phyloP scores from a whole-genome alignment of 2,329 filamentous ascomycete species.

The Chaetothyriales sp. region DNA sequence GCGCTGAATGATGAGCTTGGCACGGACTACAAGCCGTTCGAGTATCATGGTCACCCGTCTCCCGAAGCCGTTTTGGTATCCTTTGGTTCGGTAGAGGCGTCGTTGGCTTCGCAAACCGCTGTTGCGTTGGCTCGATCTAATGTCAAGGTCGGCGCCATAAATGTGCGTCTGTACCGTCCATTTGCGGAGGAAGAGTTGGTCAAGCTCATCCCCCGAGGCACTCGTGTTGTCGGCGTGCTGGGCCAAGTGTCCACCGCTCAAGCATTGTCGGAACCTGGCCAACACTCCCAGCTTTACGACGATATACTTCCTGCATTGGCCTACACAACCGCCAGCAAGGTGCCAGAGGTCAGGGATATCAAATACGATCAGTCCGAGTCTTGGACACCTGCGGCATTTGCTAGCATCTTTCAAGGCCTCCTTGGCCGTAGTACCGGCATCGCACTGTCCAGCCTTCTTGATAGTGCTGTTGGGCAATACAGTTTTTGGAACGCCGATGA shows the following conservation, averaged over 20 bases:
- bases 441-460: slow-evolving; percentile 31
- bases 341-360: slow-evolving; percentile 58
- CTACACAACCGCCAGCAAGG: slow-evolving; percentile 52
- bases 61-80: slow-evolving; percentile 76
- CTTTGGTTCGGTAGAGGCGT: slow-evolving; percentile 83
- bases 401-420: slow-evolving; percentile 32
- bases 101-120: slow-evolving; percentile 69
- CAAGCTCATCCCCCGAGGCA: slow-evolving; percentile 58
- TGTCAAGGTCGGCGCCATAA: slow-evolving; percentile 70
- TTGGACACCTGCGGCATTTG: slow-evolving; percentile 40
- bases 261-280: slow-evolving; percentile 56
- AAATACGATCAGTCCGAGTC: slow-evolving; percentile 69
- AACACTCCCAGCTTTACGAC: slow-evolving; percentile 77
- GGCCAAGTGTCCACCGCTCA: slow-evolving; percentile 69
- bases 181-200: slow-evolving; percentile 93
- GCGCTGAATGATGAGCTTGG: slow-evolving; percentile 82
- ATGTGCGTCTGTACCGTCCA: slow-evolving; percentile 83
- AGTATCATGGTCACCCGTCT: slow-evolving; percentile 73
- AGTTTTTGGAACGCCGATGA: slow-evolving; percentile 85
- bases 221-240: slow-evolving; percentile 64
- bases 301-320: slow-evolving; percentile 76
- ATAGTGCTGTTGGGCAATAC: slow-evolving; percentile 59
- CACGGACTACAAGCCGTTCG: slow-evolving; percentile 82
- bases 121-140: slow-evolving; percentile 55
- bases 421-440: slow-evolving; percentile 30